Evolutionary conservation across 768 basidiomycete species (phyloP).

Genomic region (Lactarius trivialis): DNA sequence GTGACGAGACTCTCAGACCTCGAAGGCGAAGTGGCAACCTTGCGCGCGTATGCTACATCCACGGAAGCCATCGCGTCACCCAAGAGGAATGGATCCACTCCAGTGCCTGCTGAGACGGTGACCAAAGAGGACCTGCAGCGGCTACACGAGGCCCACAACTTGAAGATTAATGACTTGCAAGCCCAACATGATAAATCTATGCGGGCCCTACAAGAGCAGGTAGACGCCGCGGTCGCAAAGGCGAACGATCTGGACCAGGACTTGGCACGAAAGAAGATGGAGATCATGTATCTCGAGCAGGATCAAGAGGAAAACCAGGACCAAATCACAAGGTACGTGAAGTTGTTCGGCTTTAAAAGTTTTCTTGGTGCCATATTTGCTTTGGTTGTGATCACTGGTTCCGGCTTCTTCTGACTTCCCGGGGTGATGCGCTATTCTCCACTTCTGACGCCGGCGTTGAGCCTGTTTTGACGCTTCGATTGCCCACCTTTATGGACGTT

Average conservation of each 20-base stretch:
- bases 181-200: conserved; percentile 57
- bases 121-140: conserved; percentile 72
- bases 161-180: conserved; percentile 69
- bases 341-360: conserved; percentile 51
- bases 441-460: conserved; percentile 24
- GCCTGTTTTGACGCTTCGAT: background rate
- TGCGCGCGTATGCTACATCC: conserved; percentile 45
- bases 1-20: conserved; percentile 60
- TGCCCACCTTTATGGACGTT: background rate
- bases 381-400: conserved; percentile 24
- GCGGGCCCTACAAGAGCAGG: conserved; percentile 47
- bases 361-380: conserved; percentile 24
- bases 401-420: conserved; percentile 33
- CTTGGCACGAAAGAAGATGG: conserved; percentile 66
- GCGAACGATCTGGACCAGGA: conserved; percentile 53
- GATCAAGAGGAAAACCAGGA: conserved; percentile 74
- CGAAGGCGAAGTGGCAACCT: conserved; percentile 68
- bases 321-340: conserved; percentile 72
- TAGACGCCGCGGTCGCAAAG: conserved; percentile 45
- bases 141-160: conserved; percentile 79
- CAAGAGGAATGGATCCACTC: conserved; percentile 47
- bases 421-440: conserved; percentile 9
- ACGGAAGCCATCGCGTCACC: conserved; percentile 42
- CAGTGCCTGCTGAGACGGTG: conserved; percentile 41
- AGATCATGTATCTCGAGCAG: conserved; percentile 71